Conservation (phyloP, 2,329 filamentous ascomycete species). For the Botrytis elliptica region DNA sequence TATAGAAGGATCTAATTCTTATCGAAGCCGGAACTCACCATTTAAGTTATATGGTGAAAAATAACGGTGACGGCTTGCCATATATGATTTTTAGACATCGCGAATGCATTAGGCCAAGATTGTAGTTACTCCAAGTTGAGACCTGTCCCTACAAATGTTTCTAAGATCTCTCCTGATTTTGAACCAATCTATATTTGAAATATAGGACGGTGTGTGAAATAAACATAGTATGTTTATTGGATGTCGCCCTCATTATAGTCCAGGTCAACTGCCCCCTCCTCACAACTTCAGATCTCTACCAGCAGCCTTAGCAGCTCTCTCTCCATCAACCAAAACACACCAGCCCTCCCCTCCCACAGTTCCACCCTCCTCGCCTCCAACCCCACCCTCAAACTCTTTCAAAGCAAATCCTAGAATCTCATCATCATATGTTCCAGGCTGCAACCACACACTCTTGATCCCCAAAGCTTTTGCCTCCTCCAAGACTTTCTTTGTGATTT, state of each 20-base stretch:
- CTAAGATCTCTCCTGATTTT: not conserved
- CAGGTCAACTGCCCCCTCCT: not conserved
- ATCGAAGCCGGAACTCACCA: not conserved
- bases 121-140: not conserved
- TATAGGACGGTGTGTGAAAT: not conserved
- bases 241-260: not conserved
- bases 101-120: not conserved
- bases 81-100: no score
- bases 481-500: conserved; percentile 70
- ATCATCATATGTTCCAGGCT: conserved; percentile 84
- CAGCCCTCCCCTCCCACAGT: conserved; percentile 71
- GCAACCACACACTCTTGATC: conserved; percentile 77
- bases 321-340: conserved; percentile 86
- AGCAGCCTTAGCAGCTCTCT: conserved; percentile 57
- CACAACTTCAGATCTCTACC: conserved; percentile 44
- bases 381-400: conserved; percentile 69
- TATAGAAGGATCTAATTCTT: not conserved
- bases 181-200: not conserved
- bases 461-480: conserved; percentile 74
- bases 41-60: no score
- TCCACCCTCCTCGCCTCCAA: conserved; percentile 56
- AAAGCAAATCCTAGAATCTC: conserved; percentile 69
- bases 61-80: not conserved
- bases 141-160: not conserved
- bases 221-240: no score